Conservation (phyloP, 1,139 yeast genomes). For the Candida tropicalis region DNA sequence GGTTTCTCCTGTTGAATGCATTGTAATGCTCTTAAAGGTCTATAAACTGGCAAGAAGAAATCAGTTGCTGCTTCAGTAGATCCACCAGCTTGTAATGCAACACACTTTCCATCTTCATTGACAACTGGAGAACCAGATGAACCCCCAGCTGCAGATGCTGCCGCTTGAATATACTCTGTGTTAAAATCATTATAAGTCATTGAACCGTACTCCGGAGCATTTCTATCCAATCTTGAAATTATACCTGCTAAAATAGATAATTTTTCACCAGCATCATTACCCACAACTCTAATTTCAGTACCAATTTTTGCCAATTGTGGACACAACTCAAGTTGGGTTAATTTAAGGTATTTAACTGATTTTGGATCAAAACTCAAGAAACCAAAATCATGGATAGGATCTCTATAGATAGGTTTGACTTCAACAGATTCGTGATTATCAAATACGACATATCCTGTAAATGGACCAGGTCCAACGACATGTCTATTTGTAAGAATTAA, state of each 20-base stretch:
- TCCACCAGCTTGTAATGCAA: slow-evolving; percentile 95
- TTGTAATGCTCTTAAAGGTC: slow-evolving; percentile 78
- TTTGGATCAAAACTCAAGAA: slow-evolving; percentile 75
- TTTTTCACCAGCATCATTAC: slow-evolving; percentile 96
- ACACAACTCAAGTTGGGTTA: slow-evolving; percentile 64
- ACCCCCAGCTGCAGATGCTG: slow-evolving; percentile 95
- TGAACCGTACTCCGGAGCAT: slow-evolving; percentile 92
- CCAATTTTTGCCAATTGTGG: slow-evolving; percentile 90
- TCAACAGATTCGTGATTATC: slow-evolving; percentile 95
- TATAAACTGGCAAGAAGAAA: slow-evolving; percentile 82
- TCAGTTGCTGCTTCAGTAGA: slow-evolving; percentile 90
- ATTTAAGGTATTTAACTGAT: slow-evolving; percentile 70
- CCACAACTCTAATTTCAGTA: slow-evolving; percentile 89
- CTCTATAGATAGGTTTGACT: slow-evolving; percentile 80
- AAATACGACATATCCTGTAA: slow-evolving; percentile 86
- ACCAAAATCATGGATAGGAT: slow-evolving; percentile 87
- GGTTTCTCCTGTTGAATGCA: slow-evolving; percentile 64
- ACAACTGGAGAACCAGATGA: slow-evolving; percentile 97
- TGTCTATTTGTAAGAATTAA: slow-evolving; percentile 89
- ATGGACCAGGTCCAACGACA: slow-evolving; percentile 95
- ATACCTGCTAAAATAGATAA: slow-evolving; percentile 86
- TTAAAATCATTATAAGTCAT: slow-evolving; percentile 92
- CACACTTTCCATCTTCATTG: slow-evolving; percentile 81
- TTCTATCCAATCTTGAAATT: slow-evolving; percentile 87
- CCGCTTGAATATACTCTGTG: slow-evolving; percentile 95